Evolutionary conservation across 768 basidiomycete species (phyloP).

Genomic region (Inosperma sp.): DNA sequence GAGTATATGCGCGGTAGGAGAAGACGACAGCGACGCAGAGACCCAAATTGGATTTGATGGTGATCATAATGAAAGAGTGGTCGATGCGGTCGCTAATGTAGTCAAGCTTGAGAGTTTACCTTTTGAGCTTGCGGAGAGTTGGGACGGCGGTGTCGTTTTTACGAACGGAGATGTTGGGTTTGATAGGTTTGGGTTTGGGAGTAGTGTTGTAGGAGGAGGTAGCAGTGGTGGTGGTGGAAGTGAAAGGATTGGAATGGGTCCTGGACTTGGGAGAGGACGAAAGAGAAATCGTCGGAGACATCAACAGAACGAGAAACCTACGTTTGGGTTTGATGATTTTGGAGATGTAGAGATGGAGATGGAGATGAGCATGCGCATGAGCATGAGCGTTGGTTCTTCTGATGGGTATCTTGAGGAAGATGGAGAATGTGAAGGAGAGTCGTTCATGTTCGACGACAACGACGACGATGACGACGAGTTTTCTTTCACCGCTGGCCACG

Average conservation of each 20-base stretch:
- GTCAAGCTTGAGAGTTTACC: constrained; percentile 38
- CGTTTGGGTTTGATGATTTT: background rate
- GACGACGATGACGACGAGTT: constrained; percentile 43
- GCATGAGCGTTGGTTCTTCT: constrained; percentile 6
- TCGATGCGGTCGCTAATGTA: constrained; percentile 38
- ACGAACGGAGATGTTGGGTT: constrained; percentile 68
- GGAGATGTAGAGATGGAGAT: constrained; percentile 38
- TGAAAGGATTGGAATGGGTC: background rate
- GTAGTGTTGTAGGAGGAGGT: constrained; percentile 45
- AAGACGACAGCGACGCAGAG: constrained; percentile 19
- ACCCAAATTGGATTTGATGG: background rate
- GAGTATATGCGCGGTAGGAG: constrained; percentile 21
- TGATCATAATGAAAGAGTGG: constrained; percentile 36
- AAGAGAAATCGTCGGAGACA: too few relatives aligned
- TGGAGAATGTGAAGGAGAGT: constrained; percentile 5
- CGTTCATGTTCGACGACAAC: constrained; percentile 43
- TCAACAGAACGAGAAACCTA: too few relatives aligned
- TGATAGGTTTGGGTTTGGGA: constrained; percentile 74
- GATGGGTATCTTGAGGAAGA: constrained; percentile 9
- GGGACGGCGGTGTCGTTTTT: constrained; percentile 74
- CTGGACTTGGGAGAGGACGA: too few relatives aligned
- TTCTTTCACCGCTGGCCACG: constrained; percentile 22
- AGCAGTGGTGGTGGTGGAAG: too few relatives aligned
- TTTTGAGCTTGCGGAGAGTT: constrained; percentile 67
- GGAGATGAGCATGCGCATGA: constrained; percentile 8